Evolutionary conservation across 176 grass and related monocot species (phyloP), one percentile per base, ranked within the genome.

Genomic region (Eragrostis nindensis): DNA sequence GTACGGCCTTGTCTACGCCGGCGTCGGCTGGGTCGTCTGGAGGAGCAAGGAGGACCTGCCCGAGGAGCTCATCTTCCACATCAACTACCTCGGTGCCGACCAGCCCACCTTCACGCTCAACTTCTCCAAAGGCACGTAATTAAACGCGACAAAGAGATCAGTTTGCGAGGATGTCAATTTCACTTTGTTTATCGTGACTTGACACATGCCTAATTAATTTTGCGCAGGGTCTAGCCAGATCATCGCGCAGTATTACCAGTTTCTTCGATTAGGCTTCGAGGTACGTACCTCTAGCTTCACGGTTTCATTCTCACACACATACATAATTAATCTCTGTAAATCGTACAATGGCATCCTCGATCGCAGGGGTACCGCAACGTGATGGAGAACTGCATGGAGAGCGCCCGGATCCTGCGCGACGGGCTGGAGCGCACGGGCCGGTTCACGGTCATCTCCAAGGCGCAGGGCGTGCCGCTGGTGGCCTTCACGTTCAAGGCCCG

Each of bases 71-170:
- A 94, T 97, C 72, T 94, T 97, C 84, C 95, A 92, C 76, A 97
- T 97, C 60, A 97, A 97, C 89, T 97, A 97, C 83, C 92, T 94
- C n/a, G 95, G 92, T 29, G 90, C 95, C 14, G 92, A 97, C 79
- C 92, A 97, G 45, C 95, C 95, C 0, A 94, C 92, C 26, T 97
- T 97, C 83, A 97, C 95, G 32, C 95, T 97, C 80, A 97, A 97
- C 86, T 97, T 97, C 60, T 97, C 95, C 72, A 97, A 97, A 94
- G 94, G 92, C 79, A 74, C 16, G 49, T 2, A n/a, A n/a, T n/a
- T n/a, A 0, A 18, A n/a, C 32, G 27, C 0, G 8, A 66, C 22
- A 36, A 36, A 36, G 1, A 36, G 4, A 36, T 36, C 32, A 36
- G 4, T 36, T 38, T 18, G 27, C 15, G 29, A 9, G 0, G 2